Conservation (phyloP, 179 eudicot species). For the Amaranthus tricolor region DNA sequence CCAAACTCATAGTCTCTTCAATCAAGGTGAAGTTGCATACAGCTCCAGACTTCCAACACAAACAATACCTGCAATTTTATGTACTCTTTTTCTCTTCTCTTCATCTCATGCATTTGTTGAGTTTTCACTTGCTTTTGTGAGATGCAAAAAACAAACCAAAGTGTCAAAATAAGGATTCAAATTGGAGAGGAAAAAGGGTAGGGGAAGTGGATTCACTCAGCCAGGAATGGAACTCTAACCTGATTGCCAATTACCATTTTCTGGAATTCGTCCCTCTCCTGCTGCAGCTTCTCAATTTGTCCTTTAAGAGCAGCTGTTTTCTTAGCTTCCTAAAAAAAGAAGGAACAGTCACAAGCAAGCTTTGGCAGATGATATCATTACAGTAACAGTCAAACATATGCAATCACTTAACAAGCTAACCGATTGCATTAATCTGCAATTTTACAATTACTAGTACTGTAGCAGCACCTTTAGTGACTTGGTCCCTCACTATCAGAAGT, state of each 20-base stretch:
- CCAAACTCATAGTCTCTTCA: neutral
- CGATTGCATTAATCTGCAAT: conserved; percentile 9
- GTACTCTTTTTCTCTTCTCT: conserved; percentile 95
- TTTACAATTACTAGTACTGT: conserved; percentile 5
- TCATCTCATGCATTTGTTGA: conserved; percentile 98
- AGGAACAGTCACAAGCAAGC: conserved; percentile 10
- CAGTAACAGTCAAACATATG: neutral
- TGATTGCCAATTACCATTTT: conserved; percentile 96
- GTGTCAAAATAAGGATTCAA: conserved; percentile 9
- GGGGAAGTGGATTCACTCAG: neutral
- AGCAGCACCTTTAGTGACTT: neutral
- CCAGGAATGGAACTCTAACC: conserved; percentile 37
- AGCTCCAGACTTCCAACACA: conserved; percentile 4
- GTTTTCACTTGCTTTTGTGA: conserved; percentile 78
- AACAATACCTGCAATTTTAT: conserved; percentile 72
- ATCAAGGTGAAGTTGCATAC: conserved; percentile 2
- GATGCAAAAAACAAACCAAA: conserved; percentile 17
- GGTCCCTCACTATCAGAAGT: neutral
- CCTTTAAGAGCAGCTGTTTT: conserved; percentile 74
- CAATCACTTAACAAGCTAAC: neutral
- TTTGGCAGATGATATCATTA: neutral
- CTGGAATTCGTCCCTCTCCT: conserved; percentile 94
- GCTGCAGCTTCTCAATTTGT: conserved; percentile 90
- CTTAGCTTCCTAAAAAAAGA: conserved; percentile 73
- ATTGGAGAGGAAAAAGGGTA: neutral